phyloP scores from a whole-genome alignment of 2,329 filamentous ascomycete species.

The Ophiosphaerella narmari region DNA sequence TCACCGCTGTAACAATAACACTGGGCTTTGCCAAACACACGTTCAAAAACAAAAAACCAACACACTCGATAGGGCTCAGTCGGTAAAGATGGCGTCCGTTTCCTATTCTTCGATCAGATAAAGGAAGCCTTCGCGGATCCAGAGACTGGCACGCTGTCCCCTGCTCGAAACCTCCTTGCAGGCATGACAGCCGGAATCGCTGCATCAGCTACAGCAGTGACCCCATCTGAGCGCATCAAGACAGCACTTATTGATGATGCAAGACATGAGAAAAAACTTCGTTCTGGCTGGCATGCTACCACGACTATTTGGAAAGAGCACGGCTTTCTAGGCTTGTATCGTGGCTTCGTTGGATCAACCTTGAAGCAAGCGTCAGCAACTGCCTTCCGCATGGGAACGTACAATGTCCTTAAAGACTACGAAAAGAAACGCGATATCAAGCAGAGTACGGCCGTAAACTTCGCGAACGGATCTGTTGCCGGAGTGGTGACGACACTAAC shows the following conservation, averaged over 20 bases:
- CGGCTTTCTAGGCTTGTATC: slow-evolving; percentile 61
- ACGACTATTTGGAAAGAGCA: slow-evolving; percentile 56
- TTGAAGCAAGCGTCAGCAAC: slow-evolving; percentile 67
- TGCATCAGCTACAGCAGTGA: slow-evolving; percentile 67
- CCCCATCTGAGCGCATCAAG: slow-evolving; percentile 70
- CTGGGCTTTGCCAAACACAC: too few relatives aligned
- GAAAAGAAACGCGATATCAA: slow-evolving; percentile 54
- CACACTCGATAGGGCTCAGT: slow-evolving; percentile 54
- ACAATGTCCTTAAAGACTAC: slow-evolving; percentile 67
- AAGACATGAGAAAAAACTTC: slow-evolving; percentile 55
- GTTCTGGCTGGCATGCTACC: slow-evolving; percentile 57
- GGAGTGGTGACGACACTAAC: slow-evolving; percentile 64
- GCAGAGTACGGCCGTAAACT: slow-evolving; percentile 60
- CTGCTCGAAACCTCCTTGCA: slow-evolving; percentile 62
- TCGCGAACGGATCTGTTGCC: slow-evolving; percentile 65
- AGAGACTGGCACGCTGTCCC: slow-evolving; percentile 61
- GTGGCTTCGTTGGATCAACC: slow-evolving; percentile 64
- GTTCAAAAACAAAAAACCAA: slow-evolving; percentile 11
- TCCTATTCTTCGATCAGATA: slow-evolving; percentile 69
- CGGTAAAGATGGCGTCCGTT: slow-evolving; percentile 68
- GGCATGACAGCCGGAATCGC: slow-evolving; percentile 68
- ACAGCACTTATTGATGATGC: slow-evolving; percentile 70
- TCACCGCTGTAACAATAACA: too few relatives aligned
- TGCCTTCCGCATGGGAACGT: slow-evolving; percentile 65
- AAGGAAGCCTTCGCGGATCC: slow-evolving; percentile 61